phyloP scores from a whole-genome alignment of 2,329 filamentous ascomycete species.

The Diplodia mutila region DNA sequence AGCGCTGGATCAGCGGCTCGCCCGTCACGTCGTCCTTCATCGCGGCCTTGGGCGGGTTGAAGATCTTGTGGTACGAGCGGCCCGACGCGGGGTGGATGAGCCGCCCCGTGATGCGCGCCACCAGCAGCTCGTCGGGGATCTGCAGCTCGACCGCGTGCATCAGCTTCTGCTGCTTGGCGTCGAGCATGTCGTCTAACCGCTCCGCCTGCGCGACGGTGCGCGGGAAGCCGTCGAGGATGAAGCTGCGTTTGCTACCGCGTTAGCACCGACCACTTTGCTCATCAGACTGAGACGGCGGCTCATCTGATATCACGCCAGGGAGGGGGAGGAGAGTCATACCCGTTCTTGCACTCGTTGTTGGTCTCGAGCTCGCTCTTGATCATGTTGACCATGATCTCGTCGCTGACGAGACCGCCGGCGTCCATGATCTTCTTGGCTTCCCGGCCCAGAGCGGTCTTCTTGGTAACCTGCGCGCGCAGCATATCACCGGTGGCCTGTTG shows the following conservation, averaged over 20 bases:
- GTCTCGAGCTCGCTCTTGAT: conserved; percentile 95
- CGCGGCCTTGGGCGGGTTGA: conserved; percentile 91
- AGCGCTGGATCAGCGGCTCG: conserved; percentile 93
- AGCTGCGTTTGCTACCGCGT: conserved; percentile 58
- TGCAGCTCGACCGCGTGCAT: conserved; percentile 96
- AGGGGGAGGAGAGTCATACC: conserved; percentile 61
- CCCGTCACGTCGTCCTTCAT: conserved; percentile 98
- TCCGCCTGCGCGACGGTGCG: conserved; percentile 95
- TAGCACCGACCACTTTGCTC: conserved; percentile 9
- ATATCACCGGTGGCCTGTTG: conserved; percentile 94
- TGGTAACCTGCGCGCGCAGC: conserved; percentile 96
- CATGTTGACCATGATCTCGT: conserved; percentile 99
- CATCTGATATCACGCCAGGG: background rate
- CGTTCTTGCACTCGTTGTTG: conserved; percentile 95
- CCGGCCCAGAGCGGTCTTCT: conserved; percentile 91
- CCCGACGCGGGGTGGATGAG: conserved; percentile 94
- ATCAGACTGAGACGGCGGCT: background rate
- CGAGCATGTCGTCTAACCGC: conserved; percentile 91
- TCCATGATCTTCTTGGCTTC: conserved; percentile 99
- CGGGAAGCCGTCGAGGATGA: conserved; percentile 98
- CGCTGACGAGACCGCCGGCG: conserved; percentile 92
- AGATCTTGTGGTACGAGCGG: conserved; percentile 96
- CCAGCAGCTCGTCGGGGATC: conserved; percentile 92
- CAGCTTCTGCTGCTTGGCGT: conserved; percentile 75
- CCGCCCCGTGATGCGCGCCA: conserved; percentile 94